phyloP scores from a whole-genome alignment of 352 stramenopile genomes.

The Blastocystis sp. region DNA sequence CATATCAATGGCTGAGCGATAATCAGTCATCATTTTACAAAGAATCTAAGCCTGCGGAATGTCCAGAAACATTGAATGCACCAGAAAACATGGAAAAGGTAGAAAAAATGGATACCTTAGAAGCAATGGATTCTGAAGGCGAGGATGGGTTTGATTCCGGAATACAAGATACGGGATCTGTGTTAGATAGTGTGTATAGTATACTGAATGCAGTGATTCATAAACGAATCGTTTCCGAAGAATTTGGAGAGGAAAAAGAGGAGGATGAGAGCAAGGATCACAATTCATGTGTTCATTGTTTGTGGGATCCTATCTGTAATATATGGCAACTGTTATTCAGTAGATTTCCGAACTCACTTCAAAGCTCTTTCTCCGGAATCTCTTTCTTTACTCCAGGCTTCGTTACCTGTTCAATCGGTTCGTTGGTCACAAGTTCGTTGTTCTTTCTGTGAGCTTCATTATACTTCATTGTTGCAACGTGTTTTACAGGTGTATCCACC shows the following conservation, averaged over 20 bases:
- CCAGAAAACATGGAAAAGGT: not conserved
- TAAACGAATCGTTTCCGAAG: not conserved
- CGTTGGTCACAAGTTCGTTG: not conserved
- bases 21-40: not conserved
- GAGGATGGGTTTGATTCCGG: not conserved
- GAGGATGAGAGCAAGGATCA: not conserved
- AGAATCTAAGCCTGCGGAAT: not conserved
- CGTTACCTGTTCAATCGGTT: not conserved
- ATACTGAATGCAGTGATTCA: not conserved
- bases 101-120: no score
- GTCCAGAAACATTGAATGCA: not conserved
- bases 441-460: not conserved
- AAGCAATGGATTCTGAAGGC: not conserved
- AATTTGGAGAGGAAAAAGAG: not conserved
- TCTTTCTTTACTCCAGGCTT: not conserved
- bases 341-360: constrained; percentile 28
- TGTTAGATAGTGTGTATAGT: not conserved
- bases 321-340: not conserved
- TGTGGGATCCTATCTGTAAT: constrained; percentile 8
- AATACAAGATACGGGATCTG: not conserved
- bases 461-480: not conserved
- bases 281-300: not conserved
- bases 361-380: not conserved
- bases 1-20: not conserved
- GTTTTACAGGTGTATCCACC: not conserved